phyloP scores from a whole-genome alignment of 441 rosid genomes.

The Erodium texanum region DNA sequence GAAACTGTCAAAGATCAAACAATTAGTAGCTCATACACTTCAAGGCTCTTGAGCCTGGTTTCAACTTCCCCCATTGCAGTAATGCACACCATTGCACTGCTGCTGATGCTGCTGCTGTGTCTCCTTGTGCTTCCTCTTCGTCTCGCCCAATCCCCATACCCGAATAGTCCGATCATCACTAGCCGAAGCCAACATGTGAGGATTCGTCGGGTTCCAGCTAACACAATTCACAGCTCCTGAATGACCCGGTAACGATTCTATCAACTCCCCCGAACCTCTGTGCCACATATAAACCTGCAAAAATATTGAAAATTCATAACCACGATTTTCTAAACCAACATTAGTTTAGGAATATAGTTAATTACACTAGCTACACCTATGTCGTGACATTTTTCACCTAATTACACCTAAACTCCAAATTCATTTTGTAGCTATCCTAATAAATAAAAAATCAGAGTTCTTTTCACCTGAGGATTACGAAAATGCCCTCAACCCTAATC shows the following conservation, averaged over 20 bases:
- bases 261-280: conserved; percentile 37
- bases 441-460: no score
- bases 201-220: conserved; percentile 63
- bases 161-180: conserved; percentile 64
- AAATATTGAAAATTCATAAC: not conserved
- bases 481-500: no score
- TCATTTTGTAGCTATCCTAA: no score
- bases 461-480: no score
- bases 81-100: conserved; percentile 36
- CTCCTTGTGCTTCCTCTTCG: conserved; percentile 27
- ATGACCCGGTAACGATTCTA: conserved; percentile 47
- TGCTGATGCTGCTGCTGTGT: no score
- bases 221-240: conserved; percentile 71
- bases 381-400: no score
- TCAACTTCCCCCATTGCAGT: conserved; percentile 41
- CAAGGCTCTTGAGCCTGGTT: conserved; percentile 11
- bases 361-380: no score
- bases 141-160: conserved; percentile 54
- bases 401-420: no score
- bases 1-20: conserved; percentile 22
- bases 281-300: conserved; percentile 66
- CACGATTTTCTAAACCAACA: conserved; percentile 4
- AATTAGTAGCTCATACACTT: not conserved
- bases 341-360: no score
- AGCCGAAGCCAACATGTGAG: conserved; percentile 61